phyloP scores from a whole-genome alignment of 2,329 filamentous ascomycete genomes.

The Xylariales sp. region DNA sequence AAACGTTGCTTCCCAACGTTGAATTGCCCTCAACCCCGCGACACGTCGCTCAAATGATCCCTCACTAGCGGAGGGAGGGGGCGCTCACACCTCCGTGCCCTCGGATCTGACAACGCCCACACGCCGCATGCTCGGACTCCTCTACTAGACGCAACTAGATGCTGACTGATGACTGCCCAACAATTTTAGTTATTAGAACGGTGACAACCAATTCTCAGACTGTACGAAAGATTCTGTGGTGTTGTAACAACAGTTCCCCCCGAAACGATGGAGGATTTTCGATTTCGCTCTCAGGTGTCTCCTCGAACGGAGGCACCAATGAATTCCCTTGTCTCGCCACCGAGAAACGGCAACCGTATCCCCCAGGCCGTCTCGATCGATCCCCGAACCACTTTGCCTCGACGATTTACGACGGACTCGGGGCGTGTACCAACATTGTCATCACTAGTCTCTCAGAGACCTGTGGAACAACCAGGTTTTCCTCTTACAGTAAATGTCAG shows the following conservation, averaged over 20 bases:
- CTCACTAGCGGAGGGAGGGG: no score
- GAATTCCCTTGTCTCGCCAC: slow-evolving; percentile 69
- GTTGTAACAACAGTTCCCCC: slow-evolving; percentile 38
- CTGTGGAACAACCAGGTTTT: slow-evolving; percentile 48
- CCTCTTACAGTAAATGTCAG: slow-evolving; percentile 26
- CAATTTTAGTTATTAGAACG: slow-evolving; percentile 30
- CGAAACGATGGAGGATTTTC: slow-evolving; percentile 72
- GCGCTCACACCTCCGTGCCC: no score
- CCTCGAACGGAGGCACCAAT: slow-evolving; percentile 72
- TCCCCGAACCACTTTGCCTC: slow-evolving; percentile 72
- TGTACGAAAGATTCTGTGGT: slow-evolving; percentile 34
- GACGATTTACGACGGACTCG: slow-evolving; percentile 91
- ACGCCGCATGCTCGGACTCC: background rate
- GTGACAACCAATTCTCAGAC: slow-evolving; percentile 24
- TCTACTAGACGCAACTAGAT: background rate
- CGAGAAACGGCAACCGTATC: slow-evolving; percentile 64
- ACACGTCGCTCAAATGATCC: no score
- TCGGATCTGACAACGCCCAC: no score
- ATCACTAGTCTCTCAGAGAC: slow-evolving; percentile 51
- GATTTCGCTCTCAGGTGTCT: slow-evolving; percentile 73
- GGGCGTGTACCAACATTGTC: slow-evolving; percentile 74
- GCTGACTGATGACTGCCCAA: slow-evolving; percentile 1
- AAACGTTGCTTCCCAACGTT: no score
- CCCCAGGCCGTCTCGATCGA: slow-evolving; percentile 59
- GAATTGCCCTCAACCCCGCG: no score